Conservation (phyloP, 2,329 filamentous ascomycete species). For the Canariomyces notabilis region DNA sequence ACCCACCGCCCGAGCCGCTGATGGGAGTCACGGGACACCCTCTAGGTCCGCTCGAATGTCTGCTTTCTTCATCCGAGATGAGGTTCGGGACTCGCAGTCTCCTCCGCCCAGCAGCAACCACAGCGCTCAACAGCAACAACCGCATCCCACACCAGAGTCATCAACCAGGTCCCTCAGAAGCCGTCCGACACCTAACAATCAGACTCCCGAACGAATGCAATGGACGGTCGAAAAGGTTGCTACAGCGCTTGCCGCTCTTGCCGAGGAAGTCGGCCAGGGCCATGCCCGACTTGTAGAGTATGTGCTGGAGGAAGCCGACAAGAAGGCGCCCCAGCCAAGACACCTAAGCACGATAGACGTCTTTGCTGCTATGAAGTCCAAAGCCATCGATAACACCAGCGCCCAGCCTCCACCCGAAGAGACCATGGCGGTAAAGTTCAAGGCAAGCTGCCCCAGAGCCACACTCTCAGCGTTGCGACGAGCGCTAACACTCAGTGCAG, state of each 20-base stretch:
- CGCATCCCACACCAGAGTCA: slow-evolving; percentile 14
- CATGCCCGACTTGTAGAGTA: slow-evolving; percentile 43
- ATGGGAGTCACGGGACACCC: slow-evolving; percentile 16
- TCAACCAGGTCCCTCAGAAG: slow-evolving; percentile 3
- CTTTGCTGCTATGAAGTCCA: slow-evolving; percentile 40
- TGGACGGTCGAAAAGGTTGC: slow-evolving; percentile 44
- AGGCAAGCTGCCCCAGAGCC: slow-evolving; percentile 34
- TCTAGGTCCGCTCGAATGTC: slow-evolving; percentile 14
- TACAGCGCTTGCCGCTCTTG: slow-evolving; percentile 35
- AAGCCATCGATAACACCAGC: slow-evolving; percentile 29
- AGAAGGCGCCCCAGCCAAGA: slow-evolving; percentile 34
- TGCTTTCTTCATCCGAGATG: slow-evolving; percentile 3
- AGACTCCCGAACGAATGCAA: slow-evolving; percentile 25
- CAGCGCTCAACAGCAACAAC: too few species aligned
- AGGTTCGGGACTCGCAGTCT: slow-evolving; percentile 17
- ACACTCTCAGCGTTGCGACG: background rate
- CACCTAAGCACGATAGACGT: slow-evolving; percentile 41
- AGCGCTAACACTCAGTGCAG: slow-evolving; percentile 17
- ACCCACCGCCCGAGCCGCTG: background rate
- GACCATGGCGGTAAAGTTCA: slow-evolving; percentile 47
- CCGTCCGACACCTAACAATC: slow-evolving; percentile 15
- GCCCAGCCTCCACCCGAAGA: slow-evolving; percentile 29
- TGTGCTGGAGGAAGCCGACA: slow-evolving; percentile 41
- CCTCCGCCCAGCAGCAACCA: slow-evolving; percentile 6
- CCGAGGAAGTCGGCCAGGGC: slow-evolving; percentile 40